phyloP scores from a whole-genome alignment of 1,139 yeast genomes.

The Yarrowia galli region DNA sequence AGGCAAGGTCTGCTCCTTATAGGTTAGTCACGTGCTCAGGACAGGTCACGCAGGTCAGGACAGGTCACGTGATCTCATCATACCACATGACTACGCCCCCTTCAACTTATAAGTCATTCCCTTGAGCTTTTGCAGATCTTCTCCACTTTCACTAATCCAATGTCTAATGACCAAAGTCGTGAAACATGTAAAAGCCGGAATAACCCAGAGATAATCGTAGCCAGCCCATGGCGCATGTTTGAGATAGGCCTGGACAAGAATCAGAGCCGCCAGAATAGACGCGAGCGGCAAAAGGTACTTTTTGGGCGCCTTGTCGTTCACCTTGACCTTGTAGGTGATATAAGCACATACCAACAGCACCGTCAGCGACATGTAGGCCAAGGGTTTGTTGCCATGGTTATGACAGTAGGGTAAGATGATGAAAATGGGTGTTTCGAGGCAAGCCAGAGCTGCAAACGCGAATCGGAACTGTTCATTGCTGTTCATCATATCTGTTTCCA shows the following conservation, averaged over 20 bases:
- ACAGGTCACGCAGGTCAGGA: too few relatives aligned
- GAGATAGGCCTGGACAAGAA: conserved; percentile 45
- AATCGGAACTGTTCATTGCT: conserved; percentile 45
- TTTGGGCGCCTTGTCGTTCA: conserved; percentile 14
- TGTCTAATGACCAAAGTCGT: conserved; percentile 44
- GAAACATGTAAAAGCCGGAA: conserved; percentile 47
- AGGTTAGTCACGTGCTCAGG: too few relatives aligned
- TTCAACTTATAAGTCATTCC: conserved; percentile 46
- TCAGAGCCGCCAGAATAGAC: conserved; percentile 44
- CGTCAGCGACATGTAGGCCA: conserved; percentile 40
- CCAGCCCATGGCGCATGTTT: conserved; percentile 47
- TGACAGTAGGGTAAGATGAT: conserved; percentile 48
- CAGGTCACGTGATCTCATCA: too few relatives aligned
- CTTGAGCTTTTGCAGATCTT: conserved; percentile 44
- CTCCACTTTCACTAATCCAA: conserved; percentile 47
- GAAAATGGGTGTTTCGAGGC: conserved; percentile 50
- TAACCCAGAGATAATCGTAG: conserved; percentile 49
- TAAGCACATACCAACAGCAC: conserved; percentile 39
- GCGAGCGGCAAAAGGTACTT: conserved; percentile 38
- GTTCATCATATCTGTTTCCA: conserved; percentile 45
- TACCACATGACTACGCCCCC: conserved; percentile 46
- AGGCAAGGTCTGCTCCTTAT: too few relatives aligned
- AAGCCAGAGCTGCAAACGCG: conserved; percentile 46
- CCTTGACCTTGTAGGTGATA: conserved; percentile 37
- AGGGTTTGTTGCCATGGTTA: conserved; percentile 33